Evolutionary conservation across 1,139 yeast genomes (phyloP), one percentile per base, ranked within the genome.

Genomic region (Sugiyamaella novakii): DNA sequence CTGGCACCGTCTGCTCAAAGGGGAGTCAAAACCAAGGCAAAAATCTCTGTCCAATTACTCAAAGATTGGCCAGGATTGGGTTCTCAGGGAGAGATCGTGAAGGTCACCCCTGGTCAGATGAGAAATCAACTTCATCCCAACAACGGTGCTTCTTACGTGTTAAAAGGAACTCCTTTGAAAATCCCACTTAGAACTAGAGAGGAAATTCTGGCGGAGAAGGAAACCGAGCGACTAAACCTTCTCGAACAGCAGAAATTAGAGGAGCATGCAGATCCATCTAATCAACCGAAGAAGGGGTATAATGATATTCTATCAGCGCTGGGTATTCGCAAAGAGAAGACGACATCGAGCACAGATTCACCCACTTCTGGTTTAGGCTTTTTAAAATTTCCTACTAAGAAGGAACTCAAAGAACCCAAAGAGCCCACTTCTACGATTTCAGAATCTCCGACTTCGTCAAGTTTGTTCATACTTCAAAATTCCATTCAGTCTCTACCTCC

Each of bases 101-200:
- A 77, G 34, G 96, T 88, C n/a, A 77, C 80, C 53, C 87, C 95
- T 28, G 87, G 92, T 14, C 75, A 79, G 53, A 89, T 89, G 96
- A 79, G 92, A 65, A 87, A 86, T 69, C 79, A 72, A 59, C 75
- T 89, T 51, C 88, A 88, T 60, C 78, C 79, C 45, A 62, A 72
- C 54, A 83, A 86, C 59, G 85, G 87, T 42, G 96, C 96, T 2
- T 78, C 80, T 31, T 86, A 85, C 62, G 74, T 85, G 27, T 65
- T 78, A 31, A 71, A 74, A 39, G 78, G 74, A 12, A 72, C 76
- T 51, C 76, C 78, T 5, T 84, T 87, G 41, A 73, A 74, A 48
- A 77, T 86, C 47, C 86, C 87, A 46, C 36, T 42, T 17, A 38
- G 50, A 49, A 39, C 46, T 15, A 37, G 45, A 28, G 34, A 44